Base-by-base conservation (phyloP, 768 basidiomycete species). In the Hericium erinaceus region DNA sequence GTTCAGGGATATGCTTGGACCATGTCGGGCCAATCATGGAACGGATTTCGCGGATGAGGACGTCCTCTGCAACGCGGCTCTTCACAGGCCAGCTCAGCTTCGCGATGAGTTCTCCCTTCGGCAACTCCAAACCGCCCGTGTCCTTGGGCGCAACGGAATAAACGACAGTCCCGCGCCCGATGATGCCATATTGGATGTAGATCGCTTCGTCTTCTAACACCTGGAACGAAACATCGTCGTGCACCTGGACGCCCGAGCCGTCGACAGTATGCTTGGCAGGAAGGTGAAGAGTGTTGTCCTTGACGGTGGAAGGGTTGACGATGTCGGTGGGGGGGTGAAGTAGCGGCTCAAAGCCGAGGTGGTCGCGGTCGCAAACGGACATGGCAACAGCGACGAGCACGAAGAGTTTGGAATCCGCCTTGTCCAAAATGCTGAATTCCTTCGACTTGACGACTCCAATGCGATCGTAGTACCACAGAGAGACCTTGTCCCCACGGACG, bases 391-490 rank as follows among this genome's bases (percentile, higher is more conserved):
- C 44, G 2, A 46, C 20, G 44, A 46, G 16, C n/a, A n/a, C 44
- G 44, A 46, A 7, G 44, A 46, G 44, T 18, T 46, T 20, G 15
- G 44, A 20, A 2, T 46, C 44, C 44, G 97, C 94, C 13, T 92
- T 89, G 91, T 46, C 44, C 4, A 46, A 11, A 5, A 46, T 15
- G 16, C 9, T 15, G 9, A 46, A n/a, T 2, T 46, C 44, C 9
- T 46, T 10, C 4, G 44, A 8, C 15, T 7, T 46, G 44, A 46
- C 20, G n/a, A 46, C 13, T 3, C 44, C 44, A n/a, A n/a, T 46
- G 15, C 44, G 13, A n/a, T 46, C 44, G 16, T 18, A 46, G 15
- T 46, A 46, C 44, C 44, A 46, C 2, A 46, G 44, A 2, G 44
- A 46, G 2, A 46, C n/a, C 9, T n/a, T 16, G 7, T 46, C 20